Conservation (phyloP, 2,329 filamentous ascomycete species). For the Colletotrichum abscissum region DNA sequence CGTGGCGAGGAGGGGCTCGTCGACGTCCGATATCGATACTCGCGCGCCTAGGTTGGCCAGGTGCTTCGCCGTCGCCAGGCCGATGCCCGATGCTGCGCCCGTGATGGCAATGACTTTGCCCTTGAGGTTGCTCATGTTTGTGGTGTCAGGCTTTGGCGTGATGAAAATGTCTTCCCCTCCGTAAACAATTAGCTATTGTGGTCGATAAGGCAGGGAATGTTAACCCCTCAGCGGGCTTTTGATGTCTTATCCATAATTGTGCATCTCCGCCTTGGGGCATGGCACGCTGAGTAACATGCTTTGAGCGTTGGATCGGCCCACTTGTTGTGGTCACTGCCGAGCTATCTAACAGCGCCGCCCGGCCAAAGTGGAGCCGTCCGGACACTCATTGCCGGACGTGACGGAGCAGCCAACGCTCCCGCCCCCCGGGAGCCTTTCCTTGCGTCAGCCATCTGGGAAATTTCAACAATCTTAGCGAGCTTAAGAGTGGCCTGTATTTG, state of each 20-base stretch:
- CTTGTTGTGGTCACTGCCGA: background rate
- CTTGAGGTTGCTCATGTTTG: slow-evolving; percentile 27
- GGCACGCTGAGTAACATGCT: background rate
- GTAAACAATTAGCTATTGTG: no score
- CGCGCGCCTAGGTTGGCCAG: slow-evolving; percentile 55
- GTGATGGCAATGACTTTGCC: slow-evolving; percentile 60
- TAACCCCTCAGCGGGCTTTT: background rate
- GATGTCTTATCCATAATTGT: background rate
- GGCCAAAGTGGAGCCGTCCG: background rate
- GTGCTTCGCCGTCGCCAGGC: slow-evolving; percentile 56
- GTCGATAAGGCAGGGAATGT: no score
- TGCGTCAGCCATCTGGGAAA: no score
- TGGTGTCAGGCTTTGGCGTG: background rate
- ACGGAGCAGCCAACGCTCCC: no score
- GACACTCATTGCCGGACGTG: background rate
- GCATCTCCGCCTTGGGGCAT: background rate
- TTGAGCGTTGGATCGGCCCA: background rate
- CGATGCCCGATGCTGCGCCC: slow-evolving; percentile 61
- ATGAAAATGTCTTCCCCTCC: no score
- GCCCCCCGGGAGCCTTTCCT: background rate
- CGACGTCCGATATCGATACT: slow-evolving; percentile 60
- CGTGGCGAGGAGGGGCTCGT: slow-evolving; percentile 44
- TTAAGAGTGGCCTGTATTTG: no score
- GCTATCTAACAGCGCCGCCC: background rate
- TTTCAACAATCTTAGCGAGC: no score